Base-by-base conservation (phyloP, 2,329 filamentous ascomycete species). In the Curvularia eragrostidis region DNA sequence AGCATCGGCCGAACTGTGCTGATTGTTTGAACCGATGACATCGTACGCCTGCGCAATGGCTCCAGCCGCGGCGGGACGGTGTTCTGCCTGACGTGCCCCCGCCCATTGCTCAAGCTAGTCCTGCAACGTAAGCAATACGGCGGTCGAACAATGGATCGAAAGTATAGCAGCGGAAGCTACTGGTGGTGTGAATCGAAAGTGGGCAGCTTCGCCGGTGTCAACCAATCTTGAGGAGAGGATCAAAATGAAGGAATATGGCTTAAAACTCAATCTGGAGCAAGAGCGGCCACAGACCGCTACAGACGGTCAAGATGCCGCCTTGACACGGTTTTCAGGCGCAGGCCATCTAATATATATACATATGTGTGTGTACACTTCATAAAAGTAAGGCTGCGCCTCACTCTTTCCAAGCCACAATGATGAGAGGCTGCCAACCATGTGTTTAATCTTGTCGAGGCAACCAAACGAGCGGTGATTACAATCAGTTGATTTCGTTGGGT, bases 381-480 rank as follows among this genome's bases (percentile, higher is more conserved):
- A 26, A 60, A 61, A 61, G 49, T 54, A 63, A 59, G 68, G 71
- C 71, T 74, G 70, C 70, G 72, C 73, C 72, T 75, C 72, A 74
- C 65, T 74, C 62, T 68, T 46, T 42, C 59, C 59, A 66, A 66
- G 71, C 70, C 71, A 70, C 67, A 48, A 52, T 58, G 43, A 55
- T 56, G 15, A 59, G 53, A 48, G 60, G 62, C 59, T 61, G 36
- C 64, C 62, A 69, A 39, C 63, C 70, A 68, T 63, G 63, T 63
- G 64, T 58, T 54, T 65, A 32, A 58, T 67, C 59, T 51, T 50
- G 41, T 39, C 51, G 38, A 58, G 55, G 55, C 55, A 58, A 36
- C 55, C 55, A 54, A 23, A 23, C 41, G 42, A 54, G 41, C 24
- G 12, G 51, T 46, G 36, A 36, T 32, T 26, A 18, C 32, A 28